phyloP scores from a whole-genome alignment of 139 green algal genomes.

The Spirogloea muscicola region DNA sequence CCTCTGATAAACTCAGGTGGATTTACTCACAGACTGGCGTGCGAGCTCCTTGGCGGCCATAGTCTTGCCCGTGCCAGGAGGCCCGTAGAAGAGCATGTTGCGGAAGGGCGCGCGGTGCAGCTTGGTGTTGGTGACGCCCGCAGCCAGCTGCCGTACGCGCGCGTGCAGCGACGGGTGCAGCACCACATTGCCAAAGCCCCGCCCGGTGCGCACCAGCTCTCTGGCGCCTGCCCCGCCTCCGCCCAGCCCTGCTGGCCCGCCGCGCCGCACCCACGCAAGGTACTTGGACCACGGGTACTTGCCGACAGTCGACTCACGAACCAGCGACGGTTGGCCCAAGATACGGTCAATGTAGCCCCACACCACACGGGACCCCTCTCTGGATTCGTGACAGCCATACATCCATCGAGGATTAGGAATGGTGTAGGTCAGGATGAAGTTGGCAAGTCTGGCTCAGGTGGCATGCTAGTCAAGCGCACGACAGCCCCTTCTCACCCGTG shows the following conservation, averaged over 20 bases:
- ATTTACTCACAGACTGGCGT: slow-evolving; percentile 62
- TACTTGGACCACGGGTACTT: slow-evolving; percentile 32
- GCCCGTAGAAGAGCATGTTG: slow-evolving; percentile 77
- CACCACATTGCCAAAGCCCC: slow-evolving; percentile 78
- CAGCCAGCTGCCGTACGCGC: slow-evolving; percentile 80
- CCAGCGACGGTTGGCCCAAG: slow-evolving; percentile 54
- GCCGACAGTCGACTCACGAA: slow-evolving; percentile 66
- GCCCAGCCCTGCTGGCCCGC: too few species aligned
- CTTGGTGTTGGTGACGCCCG: slow-evolving; percentile 85
- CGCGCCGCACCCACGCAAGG: too few species aligned
- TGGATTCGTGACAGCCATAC: background rate
- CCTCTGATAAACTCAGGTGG: too few species aligned
- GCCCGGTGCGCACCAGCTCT: slow-evolving; percentile 8
- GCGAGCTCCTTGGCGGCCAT: slow-evolving; percentile 95
- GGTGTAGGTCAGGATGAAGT: too few species aligned
- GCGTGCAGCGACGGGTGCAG: slow-evolving; percentile 73
- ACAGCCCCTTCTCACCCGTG: too few species aligned
- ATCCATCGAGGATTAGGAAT: too few species aligned
- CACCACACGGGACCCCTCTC: slow-evolving; percentile 27
- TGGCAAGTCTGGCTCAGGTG: too few species aligned
- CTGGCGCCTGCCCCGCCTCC: too few species aligned
- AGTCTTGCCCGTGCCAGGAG: slow-evolving; percentile 80
- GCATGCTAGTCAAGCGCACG: too few species aligned
- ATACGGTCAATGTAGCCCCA: slow-evolving; percentile 49
- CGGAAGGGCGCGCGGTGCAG: slow-evolving; percentile 88